Percentiles rank a stretch among this genome's conserved stretches.
Evolutionary conservation across 2,329 filamentous ascomycete genomes (phyloP).

Genomic region (Aspergillus neotritici): DNA sequence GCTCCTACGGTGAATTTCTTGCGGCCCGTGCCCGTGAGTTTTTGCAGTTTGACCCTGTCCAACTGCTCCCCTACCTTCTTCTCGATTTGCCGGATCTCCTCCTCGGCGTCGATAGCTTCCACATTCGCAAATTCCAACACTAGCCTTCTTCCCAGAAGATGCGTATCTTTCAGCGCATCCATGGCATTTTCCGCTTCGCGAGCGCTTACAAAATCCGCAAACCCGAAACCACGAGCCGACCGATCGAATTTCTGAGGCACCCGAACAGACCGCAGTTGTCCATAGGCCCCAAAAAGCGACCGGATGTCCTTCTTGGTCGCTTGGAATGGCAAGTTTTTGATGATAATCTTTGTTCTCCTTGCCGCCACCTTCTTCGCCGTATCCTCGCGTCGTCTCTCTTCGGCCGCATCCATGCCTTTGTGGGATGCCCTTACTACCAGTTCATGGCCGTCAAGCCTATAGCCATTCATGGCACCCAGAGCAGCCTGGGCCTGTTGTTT

Average conservation of each 20-base stretch:
- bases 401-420: conserved; percentile 78
- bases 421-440: conserved; percentile 82
- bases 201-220: conserved; percentile 89
- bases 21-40: conserved; percentile 73
- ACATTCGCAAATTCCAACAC: conserved; percentile 88
- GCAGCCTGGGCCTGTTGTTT: conserved; percentile 75
- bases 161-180: conserved; percentile 84
- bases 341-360: conserved; percentile 83
- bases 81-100: conserved; percentile 95
- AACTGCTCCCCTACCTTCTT: conserved; percentile 88
- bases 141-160: conserved; percentile 81
- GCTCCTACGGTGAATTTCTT: conserved; percentile 81
- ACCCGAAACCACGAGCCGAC: conserved; percentile 85
- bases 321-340: conserved; percentile 98
- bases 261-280: conserved; percentile 84
- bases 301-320: conserved; percentile 88
- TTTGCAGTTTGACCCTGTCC: conserved; percentile 84
- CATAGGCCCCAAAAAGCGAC: conserved; percentile 79
- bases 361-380: conserved; percentile 71
- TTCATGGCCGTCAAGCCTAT: conserved; percentile 79
- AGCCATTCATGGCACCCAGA: conserved; percentile 77
- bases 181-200: conserved; percentile 88
- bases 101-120: conserved; percentile 85
- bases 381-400: conserved; percentile 78
- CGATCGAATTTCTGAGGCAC: conserved; percentile 93